Evolutionary conservation across 2,329 filamentous ascomycete genomes (phyloP), one percentile per base, ranked within the genome.

Genomic region (Sordariomycetes sp.): DNA sequence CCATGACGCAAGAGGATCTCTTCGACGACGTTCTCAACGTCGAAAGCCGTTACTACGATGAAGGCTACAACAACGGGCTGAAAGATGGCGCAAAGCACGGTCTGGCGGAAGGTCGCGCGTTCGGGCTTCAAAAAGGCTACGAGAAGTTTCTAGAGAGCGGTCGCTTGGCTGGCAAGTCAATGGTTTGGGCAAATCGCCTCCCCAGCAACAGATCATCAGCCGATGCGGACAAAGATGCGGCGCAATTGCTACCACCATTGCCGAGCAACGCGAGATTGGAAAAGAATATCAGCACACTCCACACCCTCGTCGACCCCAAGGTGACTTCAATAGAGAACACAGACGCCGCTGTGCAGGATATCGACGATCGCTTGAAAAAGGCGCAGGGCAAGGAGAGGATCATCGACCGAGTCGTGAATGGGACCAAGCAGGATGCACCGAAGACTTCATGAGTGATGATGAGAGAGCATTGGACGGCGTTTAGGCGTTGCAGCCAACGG

Each of bases 111-210:
- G 92, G 92, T 40, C 83, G 87, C 33, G 75, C 86, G 15, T 86
- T 96, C 52, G 92, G 90, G 1, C 75, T 96, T 27, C 83, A 93
- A 54, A 92, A 88, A 43, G 90, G 88, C 1, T 96, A 92, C 47
- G 86, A 94, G 48, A 96, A 94, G 60, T 95, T 93, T 50, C 53
- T 83, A 27, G 80, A 86, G 41, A 74, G 86, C 55, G 90, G 90
- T 3, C 70, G 72, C 38, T 59, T 96, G 21, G 81, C 90, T 46
- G 85, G 86, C 29, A 80, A 78, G 48, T 78, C 86, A 11, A 61
- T 83, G 17, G 68, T 96, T n/a, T 96, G 90, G 88, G 78, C 79
- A 10, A 82, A 84, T 39, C 70, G 87, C 35, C 58, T 87, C 9
- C 64, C 54, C 10, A n/a, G 17, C 18, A 28, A n/a, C 3, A 17